Evolutionary conservation across 306 rosid genomes (phyloP), one percentile per base, ranked within the genome.

Genomic region (Glycine tomentella): DNA sequence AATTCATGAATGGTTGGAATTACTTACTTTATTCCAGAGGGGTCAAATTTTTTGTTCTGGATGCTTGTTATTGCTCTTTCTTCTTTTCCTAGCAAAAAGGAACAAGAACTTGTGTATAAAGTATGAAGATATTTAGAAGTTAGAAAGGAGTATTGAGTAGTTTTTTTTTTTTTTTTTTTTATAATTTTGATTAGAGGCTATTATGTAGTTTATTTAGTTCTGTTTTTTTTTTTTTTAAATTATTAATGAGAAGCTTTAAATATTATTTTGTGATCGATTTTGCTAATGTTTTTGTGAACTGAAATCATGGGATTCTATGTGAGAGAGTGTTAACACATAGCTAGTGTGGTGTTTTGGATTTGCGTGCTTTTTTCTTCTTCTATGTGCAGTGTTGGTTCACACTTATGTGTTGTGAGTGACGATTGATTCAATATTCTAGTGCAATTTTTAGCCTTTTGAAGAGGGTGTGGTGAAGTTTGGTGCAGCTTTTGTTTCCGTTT

Each of bases 31-130:
- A 0, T 25, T 25, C 0, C 12, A 9, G 40, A 13, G 69, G 17
- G 13, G 15, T 63, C 10, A 36, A 7, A 0, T 34, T 63, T 25
- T 36, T 40, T 77, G 76, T 40, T 81, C 70, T 72, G 75, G 31
- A 73, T 72, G 82, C 20, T 56, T 53, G 71, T 65, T 14, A 11
- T 71, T 83, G 75, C 87, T 87, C 83, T 48, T 7, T 25, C 46
- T 31, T 50, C 20, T 80, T 77, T 75, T 87, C 33, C 56, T 25
- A 25, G 31, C 17, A 73, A 76, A 82, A 83, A 76, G 64, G 31
- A 25, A 25, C 31, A 25, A 25, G 31, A 25, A 25, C 31, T 25
- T 50, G 83, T 94, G 97, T 91, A 94, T 84, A 94, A 89, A 86
- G 20, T 62, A 78, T 72, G 48, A 31, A 50, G 2, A 85, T 87